Evolutionary conservation across 441 rosid species (phyloP), one percentile per base, ranked within the genome.

Genomic region (Flueggea neowawraea): DNA sequence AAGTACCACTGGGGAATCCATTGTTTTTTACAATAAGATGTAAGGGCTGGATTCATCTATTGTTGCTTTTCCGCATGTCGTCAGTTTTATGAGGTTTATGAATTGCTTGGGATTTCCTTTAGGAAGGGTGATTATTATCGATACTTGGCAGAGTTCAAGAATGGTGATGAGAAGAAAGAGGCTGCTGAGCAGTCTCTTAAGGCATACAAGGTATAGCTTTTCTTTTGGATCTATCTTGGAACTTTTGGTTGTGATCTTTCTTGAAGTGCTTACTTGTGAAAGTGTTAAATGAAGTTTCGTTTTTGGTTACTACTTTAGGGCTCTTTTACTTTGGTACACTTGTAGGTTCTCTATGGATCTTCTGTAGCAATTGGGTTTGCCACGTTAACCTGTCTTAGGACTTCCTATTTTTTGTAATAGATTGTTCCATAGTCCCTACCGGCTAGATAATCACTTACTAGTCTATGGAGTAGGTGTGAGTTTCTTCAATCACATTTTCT

Each of bases 81-180:
- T 56, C 2, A 9, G 43, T 31, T 62, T 56, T 12, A 2, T 39
- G 36, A 16, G 52, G 60, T 56, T 57, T 43, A 36, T 3, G 4
- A 36, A 36, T 47, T 47, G 50, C 14, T 39, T 52, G 54, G 52
- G 13, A 3, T 52, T 71, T 41, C 43, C 44, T 57, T 54, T 68
- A 84, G 86, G 89, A 81, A 84, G 59, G 89, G 84, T 15, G 89
- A 84, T 64, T 84, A 84, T 63, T 84, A 69, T 58, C 53, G 86
- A 64, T 84, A 84, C 55, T 66, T 73, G 60, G 82, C 86, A 0
- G 86, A 81, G 78, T 81, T 81, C 59, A 77, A 77, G 78, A 22
- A 63, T 47, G 77, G 72, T 48, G 66, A 65, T n/a, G 82, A 79
- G 55, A 80, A 73, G 63, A 80, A 82, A 69, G 84, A 75, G 75